These are phyloP conservation scores for Hypomontagnella monticulosa DNA, from an alignment of 495 filamentous ascomycete genomes.

Conservation along the genomic window DNA sequence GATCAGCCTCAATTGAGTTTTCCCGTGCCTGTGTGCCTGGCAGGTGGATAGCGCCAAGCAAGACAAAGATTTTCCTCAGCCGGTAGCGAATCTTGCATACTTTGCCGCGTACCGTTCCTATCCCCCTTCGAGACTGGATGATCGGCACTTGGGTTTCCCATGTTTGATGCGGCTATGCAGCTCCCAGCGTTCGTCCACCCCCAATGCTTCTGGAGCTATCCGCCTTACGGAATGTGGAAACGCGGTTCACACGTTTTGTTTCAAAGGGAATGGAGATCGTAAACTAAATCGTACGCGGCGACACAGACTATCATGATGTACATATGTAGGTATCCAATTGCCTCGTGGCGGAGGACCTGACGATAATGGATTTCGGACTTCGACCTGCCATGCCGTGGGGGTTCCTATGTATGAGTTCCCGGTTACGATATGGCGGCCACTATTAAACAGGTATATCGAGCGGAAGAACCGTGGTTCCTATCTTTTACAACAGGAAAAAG, in stretches of 20 bases:
- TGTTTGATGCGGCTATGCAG: constrained; percentile 33
- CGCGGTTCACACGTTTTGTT: constrained; percentile 24
- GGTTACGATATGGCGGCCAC: neutral
- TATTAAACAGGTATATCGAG: neutral
- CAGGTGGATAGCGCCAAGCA: constrained; percentile 30
- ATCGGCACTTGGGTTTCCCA: constrained; percentile 43
- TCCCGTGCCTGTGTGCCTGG: constrained; percentile 39
- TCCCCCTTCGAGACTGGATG: constrained; percentile 22
- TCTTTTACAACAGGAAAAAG: neutral
- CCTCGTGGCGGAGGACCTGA: neutral
- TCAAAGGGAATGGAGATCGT: constrained; percentile 11
- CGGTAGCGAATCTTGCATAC: constrained; percentile 38
- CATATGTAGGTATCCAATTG: neutral
- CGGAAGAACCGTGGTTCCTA: constrained; percentile 5
- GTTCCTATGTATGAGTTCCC: neutral
- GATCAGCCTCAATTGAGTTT: constrained; percentile 42
- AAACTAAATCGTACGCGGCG: constrained; percentile 4
- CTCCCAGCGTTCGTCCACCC: constrained; percentile 10
- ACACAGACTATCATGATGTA: neutral
- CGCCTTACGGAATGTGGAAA: constrained; percentile 31
- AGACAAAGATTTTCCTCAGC: constrained; percentile 24
- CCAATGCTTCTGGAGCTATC: constrained; percentile 6
- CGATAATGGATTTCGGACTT: neutral
- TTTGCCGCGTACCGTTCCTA: constrained; percentile 17
- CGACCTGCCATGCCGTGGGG: constrained; percentile 14